These are phyloP conservation scores for Penicillium canariense DNA, from an alignment of 495 filamentous ascomycete genomes.

Conservation along the genomic window DNA sequence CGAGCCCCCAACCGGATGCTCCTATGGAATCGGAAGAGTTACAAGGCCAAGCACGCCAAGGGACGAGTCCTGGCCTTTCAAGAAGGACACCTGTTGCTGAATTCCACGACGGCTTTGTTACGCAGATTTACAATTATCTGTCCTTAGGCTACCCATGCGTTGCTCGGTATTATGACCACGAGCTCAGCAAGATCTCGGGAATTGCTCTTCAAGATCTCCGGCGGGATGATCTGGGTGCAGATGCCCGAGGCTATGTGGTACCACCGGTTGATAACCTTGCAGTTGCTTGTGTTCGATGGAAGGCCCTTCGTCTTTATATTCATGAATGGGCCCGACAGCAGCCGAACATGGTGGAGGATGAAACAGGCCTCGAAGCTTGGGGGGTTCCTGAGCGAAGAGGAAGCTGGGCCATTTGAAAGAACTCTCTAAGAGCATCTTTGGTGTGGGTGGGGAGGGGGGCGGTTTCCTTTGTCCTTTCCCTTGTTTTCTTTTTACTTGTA, in stretches of 20 bases:
- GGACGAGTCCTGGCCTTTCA: not conserved
- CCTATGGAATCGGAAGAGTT: conserved; percentile 31
- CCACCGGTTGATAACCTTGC: conserved; percentile 33
- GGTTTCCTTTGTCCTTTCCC: not conserved
- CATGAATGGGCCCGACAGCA: conserved; percentile 81
- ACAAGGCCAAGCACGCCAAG: not conserved
- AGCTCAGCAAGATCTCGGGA: conserved; percentile 74
- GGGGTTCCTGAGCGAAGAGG: conserved; percentile 71
- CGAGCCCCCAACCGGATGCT: not conserved
- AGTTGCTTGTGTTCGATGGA: conserved; percentile 68
- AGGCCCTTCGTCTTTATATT: conserved; percentile 76
- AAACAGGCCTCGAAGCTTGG: conserved; percentile 57
- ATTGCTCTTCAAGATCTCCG: conserved; percentile 64
- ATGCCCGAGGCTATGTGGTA: conserved; percentile 65
- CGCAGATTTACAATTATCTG: conserved; percentile 94
- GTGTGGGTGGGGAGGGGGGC: not conserved
- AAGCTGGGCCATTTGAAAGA: conserved; percentile 77
- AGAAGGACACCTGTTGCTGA: conserved; percentile 57
- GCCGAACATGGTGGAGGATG: conserved; percentile 57
- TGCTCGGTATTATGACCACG: conserved; percentile 76
- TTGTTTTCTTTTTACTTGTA: not conserved
- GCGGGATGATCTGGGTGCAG: conserved; percentile 64
- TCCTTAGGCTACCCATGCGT: conserved; percentile 85
- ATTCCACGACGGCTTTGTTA: conserved; percentile 80
- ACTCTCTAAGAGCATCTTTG: too few species aligned